Evolutionary conservation across 148 eudicot species (phyloP).

Genomic region (Gaultheria prostrata): DNA sequence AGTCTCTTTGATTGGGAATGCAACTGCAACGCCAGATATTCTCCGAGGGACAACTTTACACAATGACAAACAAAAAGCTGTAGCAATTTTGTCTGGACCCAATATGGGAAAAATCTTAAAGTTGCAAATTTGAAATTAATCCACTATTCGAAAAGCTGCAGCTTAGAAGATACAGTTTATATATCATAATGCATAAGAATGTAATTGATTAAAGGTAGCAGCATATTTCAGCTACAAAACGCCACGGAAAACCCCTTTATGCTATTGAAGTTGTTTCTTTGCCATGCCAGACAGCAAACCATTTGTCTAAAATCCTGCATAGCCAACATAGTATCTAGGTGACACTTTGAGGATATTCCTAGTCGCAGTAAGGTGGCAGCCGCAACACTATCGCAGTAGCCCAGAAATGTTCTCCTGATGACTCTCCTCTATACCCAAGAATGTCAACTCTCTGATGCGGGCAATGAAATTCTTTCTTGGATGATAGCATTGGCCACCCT

Average conservation of each 20-base stretch:
- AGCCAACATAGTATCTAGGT: neutral
- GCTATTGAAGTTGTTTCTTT: neutral
- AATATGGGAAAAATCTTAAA: neutral
- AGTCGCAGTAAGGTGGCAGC: neutral
- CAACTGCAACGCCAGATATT: neutral
- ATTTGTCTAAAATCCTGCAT: neutral
- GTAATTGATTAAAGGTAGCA: neutral
- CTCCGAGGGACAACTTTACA: neutral
- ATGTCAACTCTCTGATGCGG: neutral
- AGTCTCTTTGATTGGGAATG: neutral
- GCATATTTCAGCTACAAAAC: neutral
- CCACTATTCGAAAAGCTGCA: neutral
- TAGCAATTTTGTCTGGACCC: neutral
- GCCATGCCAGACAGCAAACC: neutral
- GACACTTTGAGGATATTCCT: neutral
- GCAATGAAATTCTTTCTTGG: no score
- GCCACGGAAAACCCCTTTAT: neutral
- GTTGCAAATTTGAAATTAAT: neutral
- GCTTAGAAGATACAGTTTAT: neutral
- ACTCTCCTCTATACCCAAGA: neutral
- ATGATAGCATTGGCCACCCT: no score
- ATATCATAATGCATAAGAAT: neutral
- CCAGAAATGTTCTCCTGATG: neutral
- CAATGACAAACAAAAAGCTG: neutral
- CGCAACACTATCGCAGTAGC: neutral